Percentiles rank a stretch among this genome's conserved stretches.
Evolutionary conservation across 1,284 basidiomycete species (phyloP).

Genomic region (Apiotrichum gamsii): DNA sequence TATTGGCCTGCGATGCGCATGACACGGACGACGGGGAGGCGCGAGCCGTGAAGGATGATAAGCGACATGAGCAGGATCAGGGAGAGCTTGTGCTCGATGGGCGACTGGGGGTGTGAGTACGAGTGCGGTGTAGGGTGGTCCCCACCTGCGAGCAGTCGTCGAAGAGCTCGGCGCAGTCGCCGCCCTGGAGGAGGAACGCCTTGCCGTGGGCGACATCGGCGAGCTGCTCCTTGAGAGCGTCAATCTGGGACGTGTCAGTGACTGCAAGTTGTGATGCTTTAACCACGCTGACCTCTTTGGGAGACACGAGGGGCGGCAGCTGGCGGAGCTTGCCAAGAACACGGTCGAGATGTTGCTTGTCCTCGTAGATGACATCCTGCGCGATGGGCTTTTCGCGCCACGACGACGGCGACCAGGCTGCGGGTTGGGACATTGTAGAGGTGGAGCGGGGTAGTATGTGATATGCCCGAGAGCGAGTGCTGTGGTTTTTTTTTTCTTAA

Average conservation of each 20-base stretch:
- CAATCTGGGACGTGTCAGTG: slow-evolving; percentile 57
- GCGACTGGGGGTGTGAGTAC: slow-evolving; percentile 48
- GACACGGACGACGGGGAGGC: slow-evolving; percentile 84
- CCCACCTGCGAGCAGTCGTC: slow-evolving; percentile 64
- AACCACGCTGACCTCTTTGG: slow-evolving; percentile 73
- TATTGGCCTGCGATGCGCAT: slow-evolving; percentile 94
- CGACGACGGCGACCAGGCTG: slow-evolving; percentile 54
- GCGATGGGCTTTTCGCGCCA: slow-evolving; percentile 64
- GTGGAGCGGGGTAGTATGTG: too few relatives aligned
- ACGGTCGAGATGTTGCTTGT: slow-evolving; percentile 51
- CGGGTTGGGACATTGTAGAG: slow-evolving; percentile 2
- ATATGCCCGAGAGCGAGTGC: too few relatives aligned
- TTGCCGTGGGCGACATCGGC: slow-evolving; percentile 73
- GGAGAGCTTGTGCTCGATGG: too few relatives aligned
- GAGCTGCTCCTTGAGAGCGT: slow-evolving; percentile 73
- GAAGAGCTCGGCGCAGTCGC: slow-evolving; percentile 94
- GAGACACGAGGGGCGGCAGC: slow-evolving; percentile 80
- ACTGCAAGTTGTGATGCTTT: too few relatives aligned
- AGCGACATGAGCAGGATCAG: slow-evolving; percentile 92
- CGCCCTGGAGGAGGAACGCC: slow-evolving; percentile 91
- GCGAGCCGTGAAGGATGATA: slow-evolving; percentile 87
- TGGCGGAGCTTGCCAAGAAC: slow-evolving; percentile 67
- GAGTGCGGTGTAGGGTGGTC: too few relatives aligned
- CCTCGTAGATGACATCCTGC: slow-evolving; percentile 52
- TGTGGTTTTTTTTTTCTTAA: too few relatives aligned